Base-by-base conservation (phyloP, 2,329 filamentous ascomycete species). In the Coniochaeta pulveracea region DNA sequence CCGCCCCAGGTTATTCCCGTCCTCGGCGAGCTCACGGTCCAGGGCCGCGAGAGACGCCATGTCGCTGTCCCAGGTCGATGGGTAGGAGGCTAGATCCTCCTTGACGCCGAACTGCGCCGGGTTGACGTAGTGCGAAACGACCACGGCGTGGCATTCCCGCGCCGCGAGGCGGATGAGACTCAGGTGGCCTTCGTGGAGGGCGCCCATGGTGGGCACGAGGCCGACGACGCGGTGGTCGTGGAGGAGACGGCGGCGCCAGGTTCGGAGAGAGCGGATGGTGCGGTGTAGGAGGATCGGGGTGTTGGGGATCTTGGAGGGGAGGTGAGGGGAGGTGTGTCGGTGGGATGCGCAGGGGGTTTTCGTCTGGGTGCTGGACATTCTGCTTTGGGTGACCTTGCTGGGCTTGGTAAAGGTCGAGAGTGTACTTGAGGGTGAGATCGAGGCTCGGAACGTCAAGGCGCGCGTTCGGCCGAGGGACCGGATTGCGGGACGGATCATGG, bases 181-280 rank as follows among this genome's bases (percentile, higher is more conserved):
- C 33, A 94, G 60, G 58, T 98, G 91, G 25, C 91, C 91, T 35
- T 77, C 72, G 57, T 98, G 91, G n/a, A 98, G 70, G 32, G 91
- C 91, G 41, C 91, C 91, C 91, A 98, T 96, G 19, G 91, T 98
- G 2, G 91, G 91, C 22, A 98, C 86, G 18, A 98, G 75, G 38
- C 82, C 85, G 37, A 98, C 77, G 27, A 77, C 78, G 37, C 80
- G 74, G 46, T 80, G 72, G 48, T 76, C 67, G 38, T 76, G 58
- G 22, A 76, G 60, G 39, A 86, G 74, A 25, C 76, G 69, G 15
- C 63, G 68, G 22, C 85, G 75, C 63, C 80, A 80, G 45, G 66
- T 54, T 19, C 85, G 81, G 27, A 93, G 63, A 9, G 73, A 64
- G 15, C 76, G 61, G 38, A 91, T 76, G 54, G 84, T 72, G 46